phyloP scores from a whole-genome alignment of 208 protist species.

The Strigomonas culicis region DNA sequence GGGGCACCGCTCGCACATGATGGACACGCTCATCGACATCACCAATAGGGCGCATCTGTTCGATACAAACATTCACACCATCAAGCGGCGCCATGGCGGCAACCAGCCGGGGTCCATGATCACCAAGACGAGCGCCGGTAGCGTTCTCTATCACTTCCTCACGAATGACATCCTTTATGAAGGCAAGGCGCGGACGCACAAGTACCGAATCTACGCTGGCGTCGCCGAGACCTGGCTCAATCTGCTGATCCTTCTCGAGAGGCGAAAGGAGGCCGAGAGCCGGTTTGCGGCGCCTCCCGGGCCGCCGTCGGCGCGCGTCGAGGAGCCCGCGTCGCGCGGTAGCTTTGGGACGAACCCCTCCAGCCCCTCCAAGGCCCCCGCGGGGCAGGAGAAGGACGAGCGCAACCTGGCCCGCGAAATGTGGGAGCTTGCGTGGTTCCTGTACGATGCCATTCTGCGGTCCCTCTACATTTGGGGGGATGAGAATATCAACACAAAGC shows the following conservation, averaged over 20 bases:
- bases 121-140: conserved; percentile 49
- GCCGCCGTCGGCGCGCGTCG: not conserved
- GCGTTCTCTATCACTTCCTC: conserved; percentile 73
- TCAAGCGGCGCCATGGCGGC: conserved; percentile 42
- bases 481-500: conserved; percentile 43
- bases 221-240: conserved; percentile 65
- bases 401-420: conserved; percentile 67
- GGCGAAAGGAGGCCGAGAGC: conserved; percentile 7
- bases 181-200: conserved; percentile 17
- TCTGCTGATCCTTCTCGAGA: conserved; percentile 28
- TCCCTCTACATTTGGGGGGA: conserved; percentile 76
- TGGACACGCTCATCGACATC: conserved; percentile 64
- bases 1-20: conserved; percentile 62
- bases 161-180: conserved; percentile 81
- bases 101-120: conserved; percentile 30
- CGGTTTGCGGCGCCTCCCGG: not conserved
- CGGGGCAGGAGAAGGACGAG: conserved; percentile 5
- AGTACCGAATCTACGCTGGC: conserved; percentile 70
- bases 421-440: conserved; percentile 76
- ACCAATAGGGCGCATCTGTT: conserved; percentile 65
- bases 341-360: not conserved
- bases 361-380: conserved; percentile 15
- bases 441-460: conserved; percentile 82
- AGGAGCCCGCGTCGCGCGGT: not conserved
- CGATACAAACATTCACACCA: conserved; percentile 51